phyloP scores from a whole-genome alignment of 306 rosid species.

The Urtica urens region DNA sequence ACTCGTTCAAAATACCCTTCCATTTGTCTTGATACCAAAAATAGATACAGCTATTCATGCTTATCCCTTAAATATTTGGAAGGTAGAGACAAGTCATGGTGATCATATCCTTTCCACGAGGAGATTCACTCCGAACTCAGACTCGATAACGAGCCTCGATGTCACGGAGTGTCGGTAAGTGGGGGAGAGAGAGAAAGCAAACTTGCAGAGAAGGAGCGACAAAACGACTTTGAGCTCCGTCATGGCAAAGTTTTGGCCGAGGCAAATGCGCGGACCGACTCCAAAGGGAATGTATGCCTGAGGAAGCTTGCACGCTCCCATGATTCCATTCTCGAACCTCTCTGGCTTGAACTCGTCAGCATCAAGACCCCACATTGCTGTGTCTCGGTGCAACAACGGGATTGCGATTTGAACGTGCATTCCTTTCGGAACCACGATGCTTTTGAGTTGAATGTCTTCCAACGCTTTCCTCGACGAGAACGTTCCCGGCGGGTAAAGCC shows the following conservation, averaged over 20 bases:
- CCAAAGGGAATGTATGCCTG: constrained; percentile 54
- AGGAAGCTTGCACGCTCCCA: constrained; percentile 39
- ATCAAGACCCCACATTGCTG: constrained; percentile 45
- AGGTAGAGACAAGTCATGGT: not conserved
- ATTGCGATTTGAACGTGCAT: constrained; percentile 41
- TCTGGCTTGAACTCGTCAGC: constrained; percentile 48
- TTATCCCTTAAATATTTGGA: too few species aligned
- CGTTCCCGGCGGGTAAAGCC: constrained; percentile 43
- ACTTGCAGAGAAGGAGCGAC: constrained; percentile 18
- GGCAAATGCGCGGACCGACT: constrained; percentile 39
- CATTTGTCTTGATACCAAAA: too few species aligned
- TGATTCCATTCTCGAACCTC: constrained; percentile 44
- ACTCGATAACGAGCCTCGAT: constrained; percentile 13
- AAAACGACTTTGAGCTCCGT: constrained; percentile 42
- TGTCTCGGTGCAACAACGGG: constrained; percentile 35
- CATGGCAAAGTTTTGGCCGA: constrained; percentile 49
- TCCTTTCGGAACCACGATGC: constrained; percentile 45
- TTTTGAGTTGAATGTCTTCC: constrained; percentile 32
- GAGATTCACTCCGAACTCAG: constrained; percentile 21
- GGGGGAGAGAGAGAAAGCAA: constrained; percentile 22
- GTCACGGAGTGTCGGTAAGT: constrained; percentile 24
- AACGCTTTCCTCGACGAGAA: constrained; percentile 26
- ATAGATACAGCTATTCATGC: too few species aligned
- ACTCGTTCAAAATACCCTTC: too few species aligned
- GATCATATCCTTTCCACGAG: not conserved